Base-by-base conservation (phyloP, 129 eudicot species). In the Lactuca saligna region DNA sequence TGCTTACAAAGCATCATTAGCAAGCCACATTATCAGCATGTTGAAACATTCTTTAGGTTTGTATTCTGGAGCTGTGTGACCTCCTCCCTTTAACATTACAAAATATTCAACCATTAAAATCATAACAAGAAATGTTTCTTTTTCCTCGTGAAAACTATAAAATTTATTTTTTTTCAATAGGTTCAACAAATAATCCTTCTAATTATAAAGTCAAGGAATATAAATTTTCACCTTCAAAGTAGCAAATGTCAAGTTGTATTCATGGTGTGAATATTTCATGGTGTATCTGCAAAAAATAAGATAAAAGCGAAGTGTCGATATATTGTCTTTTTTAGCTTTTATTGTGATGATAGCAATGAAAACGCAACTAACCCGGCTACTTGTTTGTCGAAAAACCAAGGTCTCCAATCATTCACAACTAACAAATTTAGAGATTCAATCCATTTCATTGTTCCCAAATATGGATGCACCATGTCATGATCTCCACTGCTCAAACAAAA, bases 381-480 rank as follows among this genome's bases (percentile, higher is more conserved):
- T 72, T 72, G 70, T 25, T 25, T 25, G 29, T 25, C 29, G 29
- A 25, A 1, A 25, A 53, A 37, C 77, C 77, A 73, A 2, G 70
- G 56, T 53, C 63, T 63, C 77, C 77, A 73, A 10, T 54, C 55
- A 37, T n/a, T 44, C 34, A 58, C 65, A 17, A 68, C 32, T 6
- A 70, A 31, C 10, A 67, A 6, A 17, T 61, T 60, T 35, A 76
- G 57, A 29, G 68, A 66, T 38, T 69, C 13, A 46, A 76, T 76
- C 80, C 80, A 76, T 8, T 17, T 61, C 54, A 68, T 5, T 0
- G 80, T 76, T 37, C 56, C 25, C 17, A 69, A 6, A 29, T 76
- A 38, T 2, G 80, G 70, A 35, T 68, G 8, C 17, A n/a, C 37
- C 75, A 76, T 76, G 32, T 76, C 80, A 68, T 76, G 80, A 68